phyloP scores from a whole-genome alignment of 2,329 filamentous ascomycete genomes.

The Conoideocrella luteorostrata region DNA sequence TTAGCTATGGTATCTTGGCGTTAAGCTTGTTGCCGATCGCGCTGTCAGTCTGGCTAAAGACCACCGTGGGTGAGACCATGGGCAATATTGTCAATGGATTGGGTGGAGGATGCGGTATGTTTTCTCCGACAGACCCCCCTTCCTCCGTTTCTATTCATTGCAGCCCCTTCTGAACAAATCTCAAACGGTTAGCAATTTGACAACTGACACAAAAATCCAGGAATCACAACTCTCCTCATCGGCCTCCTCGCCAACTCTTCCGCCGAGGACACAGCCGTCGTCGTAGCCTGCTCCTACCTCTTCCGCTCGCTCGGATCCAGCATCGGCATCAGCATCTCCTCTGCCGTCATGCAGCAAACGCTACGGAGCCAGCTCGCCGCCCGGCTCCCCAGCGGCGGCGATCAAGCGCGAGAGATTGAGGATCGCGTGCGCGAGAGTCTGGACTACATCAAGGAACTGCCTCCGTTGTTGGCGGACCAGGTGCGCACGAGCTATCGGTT shows the following conservation, averaged over 20 bases:
- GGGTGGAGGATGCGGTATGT: constrained; percentile 31
- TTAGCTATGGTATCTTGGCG: too few relatives aligned
- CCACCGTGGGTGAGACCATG: constrained; percentile 47
- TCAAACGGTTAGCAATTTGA: too few relatives aligned
- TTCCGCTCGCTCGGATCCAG: constrained; percentile 76
- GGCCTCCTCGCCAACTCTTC: constrained; percentile 64
- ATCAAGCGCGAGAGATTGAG: constrained; percentile 59
- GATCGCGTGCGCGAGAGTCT: constrained; percentile 63
- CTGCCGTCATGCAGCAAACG: too few relatives aligned
- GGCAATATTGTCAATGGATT: constrained; percentile 47
- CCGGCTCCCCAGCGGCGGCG: too few relatives aligned
- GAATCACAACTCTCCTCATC: constrained; percentile 66
- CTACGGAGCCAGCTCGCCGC: too few relatives aligned
- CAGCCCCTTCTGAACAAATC: too few relatives aligned
- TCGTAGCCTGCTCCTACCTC: constrained; percentile 73
- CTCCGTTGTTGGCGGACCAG: constrained; percentile 49
- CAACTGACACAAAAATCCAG: too few relatives aligned
- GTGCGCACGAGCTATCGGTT: constrained; percentile 62
- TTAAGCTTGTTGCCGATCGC: too few relatives aligned
- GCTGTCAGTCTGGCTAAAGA: too few relatives aligned
- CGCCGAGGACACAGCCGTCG: constrained; percentile 62
- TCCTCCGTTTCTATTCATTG: too few relatives aligned
- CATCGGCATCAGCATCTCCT: constrained; percentile 63
- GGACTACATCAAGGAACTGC: constrained; percentile 59
- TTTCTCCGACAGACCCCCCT: too few relatives aligned